Evolutionary conservation across 345 rosid genomes (phyloP).

Genomic region (Cardamine chenopodiifolia): DNA sequence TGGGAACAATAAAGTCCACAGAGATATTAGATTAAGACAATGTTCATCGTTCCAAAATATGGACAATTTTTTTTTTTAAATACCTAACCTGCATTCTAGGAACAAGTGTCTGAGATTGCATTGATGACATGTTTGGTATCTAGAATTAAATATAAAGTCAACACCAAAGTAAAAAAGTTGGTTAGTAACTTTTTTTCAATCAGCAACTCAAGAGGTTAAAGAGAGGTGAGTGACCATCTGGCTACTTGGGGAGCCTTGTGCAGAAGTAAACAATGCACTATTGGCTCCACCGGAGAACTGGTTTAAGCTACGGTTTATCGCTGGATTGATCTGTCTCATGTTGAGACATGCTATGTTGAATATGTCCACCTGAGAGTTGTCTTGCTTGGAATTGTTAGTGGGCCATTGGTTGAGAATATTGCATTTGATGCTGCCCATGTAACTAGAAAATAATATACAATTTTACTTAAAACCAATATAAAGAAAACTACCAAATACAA

Average conservation of each 20-base stretch:
- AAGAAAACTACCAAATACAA: neutral
- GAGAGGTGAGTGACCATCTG: slow-evolving; percentile 68
- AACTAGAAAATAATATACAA: slow-evolving; percentile 40
- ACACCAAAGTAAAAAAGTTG: neutral
- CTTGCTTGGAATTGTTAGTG: slow-evolving; percentile 64
- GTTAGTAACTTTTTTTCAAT: neutral
- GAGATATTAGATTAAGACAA: slow-evolving; percentile 8
- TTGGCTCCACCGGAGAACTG: slow-evolving; percentile 82
- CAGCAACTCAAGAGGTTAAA: neutral
- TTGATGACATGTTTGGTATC: slow-evolving; percentile 80
- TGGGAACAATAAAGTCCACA: slow-evolving; percentile 11
- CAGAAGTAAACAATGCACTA: slow-evolving; percentile 80
- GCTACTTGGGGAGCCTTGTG: slow-evolving; percentile 75
- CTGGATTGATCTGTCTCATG: slow-evolving; percentile 83
- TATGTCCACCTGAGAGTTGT: slow-evolving; percentile 1
- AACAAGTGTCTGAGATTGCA: slow-evolving; percentile 50
- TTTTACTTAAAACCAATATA: neutral
- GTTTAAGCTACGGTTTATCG: slow-evolving; percentile 74
- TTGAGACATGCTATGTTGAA: slow-evolving; percentile 59
- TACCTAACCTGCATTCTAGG: slow-evolving; percentile 77
- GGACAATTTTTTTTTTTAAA: neutral
- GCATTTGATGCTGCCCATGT: slow-evolving; percentile 92
- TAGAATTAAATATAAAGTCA: slow-evolving; percentile 29
- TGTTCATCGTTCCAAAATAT: neutral
- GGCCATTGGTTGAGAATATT: slow-evolving; percentile 79